Conservation (phyloP, 2,329 filamentous ascomycete species). For the Biscogniauxia mediterranea region DNA sequence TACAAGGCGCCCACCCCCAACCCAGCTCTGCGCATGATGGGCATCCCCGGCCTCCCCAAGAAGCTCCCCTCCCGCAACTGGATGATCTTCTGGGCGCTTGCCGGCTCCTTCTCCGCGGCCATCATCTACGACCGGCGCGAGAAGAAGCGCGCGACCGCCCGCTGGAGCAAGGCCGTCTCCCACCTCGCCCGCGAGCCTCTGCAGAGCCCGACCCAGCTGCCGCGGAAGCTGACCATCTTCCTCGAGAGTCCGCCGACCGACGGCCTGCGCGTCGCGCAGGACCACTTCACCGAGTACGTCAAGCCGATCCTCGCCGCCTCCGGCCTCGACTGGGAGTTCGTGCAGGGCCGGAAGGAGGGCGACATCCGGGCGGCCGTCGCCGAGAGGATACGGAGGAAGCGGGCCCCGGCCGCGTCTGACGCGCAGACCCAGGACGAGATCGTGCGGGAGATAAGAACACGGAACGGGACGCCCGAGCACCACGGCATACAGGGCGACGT, state of each 20-base stretch:
- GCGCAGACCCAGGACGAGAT: slow-evolving; percentile 56
- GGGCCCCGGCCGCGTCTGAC: slow-evolving; percentile 54
- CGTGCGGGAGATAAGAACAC: slow-evolving; percentile 62
- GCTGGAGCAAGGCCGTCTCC: slow-evolving; percentile 83
- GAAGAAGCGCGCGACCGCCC: slow-evolving; percentile 79
- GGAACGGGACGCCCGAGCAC: slow-evolving; percentile 67
- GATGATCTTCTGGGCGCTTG: slow-evolving; percentile 88
- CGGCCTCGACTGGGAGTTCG: slow-evolving; percentile 92
- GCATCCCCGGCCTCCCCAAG: slow-evolving; percentile 77
- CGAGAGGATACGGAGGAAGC: slow-evolving; percentile 75
- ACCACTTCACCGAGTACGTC: slow-evolving; percentile 94
- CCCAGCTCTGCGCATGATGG: slow-evolving; percentile 75
- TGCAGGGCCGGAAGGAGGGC: slow-evolving; percentile 89
- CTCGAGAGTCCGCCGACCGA: slow-evolving; percentile 85
- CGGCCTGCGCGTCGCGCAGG: slow-evolving; percentile 77
- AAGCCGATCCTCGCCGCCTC: slow-evolving; percentile 90
- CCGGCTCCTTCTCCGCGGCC: slow-evolving; percentile 73
- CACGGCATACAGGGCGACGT: slow-evolving; percentile 78
- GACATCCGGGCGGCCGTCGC: slow-evolving; percentile 85
- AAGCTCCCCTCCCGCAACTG: slow-evolving; percentile 94
- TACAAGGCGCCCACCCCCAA: slow-evolving; percentile 56
- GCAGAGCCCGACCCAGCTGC: slow-evolving; percentile 65
- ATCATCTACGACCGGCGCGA: slow-evolving; percentile 91
- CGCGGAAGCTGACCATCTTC: slow-evolving; percentile 82
- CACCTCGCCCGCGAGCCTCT: slow-evolving; percentile 79